phyloP scores from a whole-genome alignment of 2,329 filamentous ascomycete genomes.

The Dryadomyces sulphureus region DNA sequence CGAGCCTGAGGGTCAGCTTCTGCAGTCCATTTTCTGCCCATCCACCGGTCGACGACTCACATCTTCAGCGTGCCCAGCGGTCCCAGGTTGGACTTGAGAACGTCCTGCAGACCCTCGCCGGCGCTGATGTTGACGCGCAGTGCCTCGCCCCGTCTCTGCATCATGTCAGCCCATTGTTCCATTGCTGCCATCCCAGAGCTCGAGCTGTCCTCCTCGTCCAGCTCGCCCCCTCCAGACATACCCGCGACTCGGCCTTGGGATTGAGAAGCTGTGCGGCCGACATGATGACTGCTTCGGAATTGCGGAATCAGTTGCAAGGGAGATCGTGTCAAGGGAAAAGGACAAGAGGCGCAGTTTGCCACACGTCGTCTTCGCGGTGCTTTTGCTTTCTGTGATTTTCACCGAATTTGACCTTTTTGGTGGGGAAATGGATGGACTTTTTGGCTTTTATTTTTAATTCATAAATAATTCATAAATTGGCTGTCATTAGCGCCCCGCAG shows the following conservation, averaged over 20 bases:
- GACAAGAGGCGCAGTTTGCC: too few species aligned
- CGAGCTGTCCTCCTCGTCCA: too few species aligned
- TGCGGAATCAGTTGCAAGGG: background rate
- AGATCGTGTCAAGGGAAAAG: background rate
- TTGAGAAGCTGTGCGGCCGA: constrained; percentile 97
- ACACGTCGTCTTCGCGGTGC: background rate
- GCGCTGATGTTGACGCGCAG: constrained; percentile 92
- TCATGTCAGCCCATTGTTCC: background rate
- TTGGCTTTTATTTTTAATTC: background rate
- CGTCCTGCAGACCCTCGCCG: constrained; percentile 84
- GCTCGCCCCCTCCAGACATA: too few species aligned
- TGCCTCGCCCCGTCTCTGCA: constrained; percentile 87
- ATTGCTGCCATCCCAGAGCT: too few species aligned
- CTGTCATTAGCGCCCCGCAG: background rate
- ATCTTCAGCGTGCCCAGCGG: constrained; percentile 94
- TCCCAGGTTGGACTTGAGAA: constrained; percentile 90
- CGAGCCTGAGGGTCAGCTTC: constrained; percentile 32
- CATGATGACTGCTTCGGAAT: constrained; percentile 44
- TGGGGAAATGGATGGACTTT: constrained; percentile 5
- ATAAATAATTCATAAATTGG: background rate
- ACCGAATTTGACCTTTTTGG: constrained; percentile 8
- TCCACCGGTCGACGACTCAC: constrained; percentile 27
- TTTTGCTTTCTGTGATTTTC: constrained; percentile 4
- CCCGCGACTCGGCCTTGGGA: constrained; percentile 95
- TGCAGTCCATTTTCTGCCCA: background rate